Conservation (phyloP, 495 filamentous ascomycete genomes). For the Diplogelasinospora grovesii region DNA sequence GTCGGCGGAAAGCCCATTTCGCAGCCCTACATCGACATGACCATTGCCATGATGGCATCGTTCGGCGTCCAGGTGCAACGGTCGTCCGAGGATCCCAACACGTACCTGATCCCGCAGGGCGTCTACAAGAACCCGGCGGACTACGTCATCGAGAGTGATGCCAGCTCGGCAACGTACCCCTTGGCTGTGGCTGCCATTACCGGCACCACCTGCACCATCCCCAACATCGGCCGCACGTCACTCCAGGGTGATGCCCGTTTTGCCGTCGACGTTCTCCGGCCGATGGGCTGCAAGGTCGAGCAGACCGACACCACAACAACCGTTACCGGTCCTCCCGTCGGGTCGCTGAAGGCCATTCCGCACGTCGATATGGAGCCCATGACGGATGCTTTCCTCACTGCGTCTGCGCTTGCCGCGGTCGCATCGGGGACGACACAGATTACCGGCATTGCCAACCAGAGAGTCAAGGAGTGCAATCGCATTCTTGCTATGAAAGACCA, state of each 20-base stretch:
- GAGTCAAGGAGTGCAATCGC: slow-evolving; percentile 97
- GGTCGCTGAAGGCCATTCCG: slow-evolving; percentile 59
- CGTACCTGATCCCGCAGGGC: slow-evolving; percentile 88
- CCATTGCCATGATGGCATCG: slow-evolving; percentile 90
- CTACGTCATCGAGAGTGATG: slow-evolving; percentile 94
- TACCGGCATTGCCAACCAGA: slow-evolving; percentile 94
- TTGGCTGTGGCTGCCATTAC: slow-evolving; percentile 92
- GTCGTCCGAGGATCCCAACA: slow-evolving; percentile 61
- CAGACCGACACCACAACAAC: slow-evolving; percentile 85
- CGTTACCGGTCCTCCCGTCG: slow-evolving; percentile 77
- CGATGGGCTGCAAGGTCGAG: slow-evolving; percentile 89
- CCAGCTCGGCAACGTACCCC: slow-evolving; percentile 95
- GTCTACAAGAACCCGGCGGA: slow-evolving; percentile 76
- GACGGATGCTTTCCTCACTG: slow-evolving; percentile 97
- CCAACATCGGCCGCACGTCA: slow-evolving; percentile 87
- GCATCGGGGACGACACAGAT: slow-evolving; percentile 82
- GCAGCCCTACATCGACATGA: slow-evolving; percentile 98
- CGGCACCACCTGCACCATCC: slow-evolving; percentile 88
- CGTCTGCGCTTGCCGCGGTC: slow-evolving; percentile 86
- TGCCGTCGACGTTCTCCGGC: slow-evolving; percentile 79
- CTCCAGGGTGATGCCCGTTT: slow-evolving; percentile 96
- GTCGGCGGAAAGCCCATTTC: slow-evolving; percentile 95
- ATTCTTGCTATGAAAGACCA: slow-evolving; percentile 95
- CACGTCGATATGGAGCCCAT: slow-evolving; percentile 96
- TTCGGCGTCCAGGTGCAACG: slow-evolving; percentile 77